phyloP scores from a whole-genome alignment of 495 filamentous ascomycete genomes.

The Friedmanniomyces simplex region DNA sequence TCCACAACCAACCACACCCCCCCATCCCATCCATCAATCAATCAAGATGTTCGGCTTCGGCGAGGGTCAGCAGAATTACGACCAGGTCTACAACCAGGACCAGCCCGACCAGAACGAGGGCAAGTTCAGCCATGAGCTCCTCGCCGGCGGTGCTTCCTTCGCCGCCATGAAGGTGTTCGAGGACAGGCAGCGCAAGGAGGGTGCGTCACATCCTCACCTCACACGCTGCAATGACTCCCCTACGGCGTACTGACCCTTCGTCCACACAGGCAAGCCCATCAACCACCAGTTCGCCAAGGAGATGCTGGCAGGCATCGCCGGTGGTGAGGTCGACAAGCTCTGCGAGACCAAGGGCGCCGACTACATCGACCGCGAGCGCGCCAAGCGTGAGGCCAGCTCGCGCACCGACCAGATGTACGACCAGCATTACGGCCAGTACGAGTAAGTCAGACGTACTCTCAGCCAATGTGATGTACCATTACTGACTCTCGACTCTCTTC shows the following conservation, averaged over 20 bases:
- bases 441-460: constrained; percentile 23
- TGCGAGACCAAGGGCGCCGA: constrained; percentile 70
- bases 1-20: background rate
- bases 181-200: constrained; percentile 61
- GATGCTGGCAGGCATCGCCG: constrained; percentile 57
- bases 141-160: constrained; percentile 69
- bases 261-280: constrained; percentile 51
- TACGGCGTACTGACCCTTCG: background rate
- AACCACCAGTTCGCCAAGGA: constrained; percentile 71
- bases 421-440: constrained; percentile 42
- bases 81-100: constrained; percentile 39
- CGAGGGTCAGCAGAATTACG: constrained; percentile 38
- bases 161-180: constrained; percentile 73
- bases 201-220: constrained; percentile 32
- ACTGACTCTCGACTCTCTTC: background rate
- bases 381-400: constrained; percentile 55
- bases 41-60: constrained; percentile 32
- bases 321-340: constrained; percentile 67
- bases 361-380: constrained; percentile 53
- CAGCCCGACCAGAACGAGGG: constrained; percentile 39
- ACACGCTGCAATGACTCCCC: background rate
- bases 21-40: constrained; percentile 9
- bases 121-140: constrained; percentile 59
- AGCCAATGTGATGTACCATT: background rate
- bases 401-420: constrained; percentile 46